These are phyloP conservation scores for Penicillium vulpinum DNA, from an alignment of 2,329 filamentous ascomycete genomes.

Conservation along the genomic window DNA sequence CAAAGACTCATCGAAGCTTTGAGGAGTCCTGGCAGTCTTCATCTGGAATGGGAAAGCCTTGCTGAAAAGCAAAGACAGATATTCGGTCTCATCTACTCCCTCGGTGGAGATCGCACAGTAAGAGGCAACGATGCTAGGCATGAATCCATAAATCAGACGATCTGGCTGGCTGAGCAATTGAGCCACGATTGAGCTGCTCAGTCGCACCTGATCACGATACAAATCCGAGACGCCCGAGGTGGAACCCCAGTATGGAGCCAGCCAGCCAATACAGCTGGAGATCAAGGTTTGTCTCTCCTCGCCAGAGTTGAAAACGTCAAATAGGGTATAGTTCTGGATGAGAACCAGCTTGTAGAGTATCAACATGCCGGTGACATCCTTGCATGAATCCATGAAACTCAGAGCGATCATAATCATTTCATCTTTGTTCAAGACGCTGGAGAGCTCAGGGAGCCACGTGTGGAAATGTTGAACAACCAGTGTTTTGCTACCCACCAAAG, in stretches of 20 bases:
- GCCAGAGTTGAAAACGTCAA: constrained; percentile 76
- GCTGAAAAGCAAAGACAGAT: constrained; percentile 85
- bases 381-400: constrained; percentile 90
- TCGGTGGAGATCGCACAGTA: constrained; percentile 75
- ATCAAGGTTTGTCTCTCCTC: constrained; percentile 73
- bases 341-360: constrained; percentile 88
- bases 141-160: constrained; percentile 80
- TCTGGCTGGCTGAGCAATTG: constrained; percentile 78
- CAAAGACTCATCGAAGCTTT: constrained; percentile 79
- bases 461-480: constrained; percentile 95
- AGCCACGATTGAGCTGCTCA: constrained; percentile 90
- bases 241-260: constrained; percentile 89
- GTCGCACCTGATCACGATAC: constrained; percentile 87
- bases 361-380: constrained; percentile 82
- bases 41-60: constrained; percentile 84
- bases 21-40: constrained; percentile 60
- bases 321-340: constrained; percentile 84
- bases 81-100: constrained; percentile 57
- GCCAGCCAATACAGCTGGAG: constrained; percentile 83
- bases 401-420: constrained; percentile 90
- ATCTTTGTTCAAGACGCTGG: constrained; percentile 70
- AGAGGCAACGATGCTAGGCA: constrained; percentile 87
- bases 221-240: constrained; percentile 72
- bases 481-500: constrained; percentile 90
- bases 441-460: constrained; percentile 91